Evolutionary conservation across 148 eudicot genomes (phyloP), one percentile per base, ranked within the genome.

Genomic region (Agrostemma githago): DNA sequence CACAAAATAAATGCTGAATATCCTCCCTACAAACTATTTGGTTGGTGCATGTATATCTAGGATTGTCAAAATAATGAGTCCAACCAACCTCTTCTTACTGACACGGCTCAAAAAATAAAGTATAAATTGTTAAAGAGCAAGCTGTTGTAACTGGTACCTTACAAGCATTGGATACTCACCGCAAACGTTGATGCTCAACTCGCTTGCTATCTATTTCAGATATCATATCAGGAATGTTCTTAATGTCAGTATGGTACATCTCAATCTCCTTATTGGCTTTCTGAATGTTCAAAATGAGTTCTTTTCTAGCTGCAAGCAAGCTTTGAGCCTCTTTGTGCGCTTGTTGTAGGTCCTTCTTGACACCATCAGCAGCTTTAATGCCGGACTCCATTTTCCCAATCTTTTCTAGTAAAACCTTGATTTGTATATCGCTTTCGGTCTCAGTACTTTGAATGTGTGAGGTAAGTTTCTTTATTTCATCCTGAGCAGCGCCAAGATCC

Each of bases 401-500:
- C 86, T 89, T 96, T 40, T 90, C 97, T 74, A 88, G 73, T 69
- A 90, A 84, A 72, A 84, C 83, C 54, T 90, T 83, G 73, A 96
- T 85, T 71, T 89, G 95, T 67, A 96, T 85, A 84, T 88, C 92
- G 34, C 89, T 85, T 77, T 96, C 99, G 2, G 91, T 85, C 74
- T 89, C 87, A 56, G 80, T 85, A 78, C 92, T 96, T 81, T 87
- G 85, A 39, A 92, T 89, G 62, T 90, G 89, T 62, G 87, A 90
- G 82, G 77, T 83, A 67, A 86, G 69, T 78, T 81, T 85, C 57
- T 88, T 86, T 75, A 82, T 80, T 78, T 96, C 96, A 54, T 78
- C 82, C 72, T 89, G 85, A 70, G 88, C 79, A 63, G 83, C 85
- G 46, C 70, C 81, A 72, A 90, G 89, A 48, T 90, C 94, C 77